Conservation (phyloP, 208 protist species). For the Wallacemonas collosoma region DNA sequence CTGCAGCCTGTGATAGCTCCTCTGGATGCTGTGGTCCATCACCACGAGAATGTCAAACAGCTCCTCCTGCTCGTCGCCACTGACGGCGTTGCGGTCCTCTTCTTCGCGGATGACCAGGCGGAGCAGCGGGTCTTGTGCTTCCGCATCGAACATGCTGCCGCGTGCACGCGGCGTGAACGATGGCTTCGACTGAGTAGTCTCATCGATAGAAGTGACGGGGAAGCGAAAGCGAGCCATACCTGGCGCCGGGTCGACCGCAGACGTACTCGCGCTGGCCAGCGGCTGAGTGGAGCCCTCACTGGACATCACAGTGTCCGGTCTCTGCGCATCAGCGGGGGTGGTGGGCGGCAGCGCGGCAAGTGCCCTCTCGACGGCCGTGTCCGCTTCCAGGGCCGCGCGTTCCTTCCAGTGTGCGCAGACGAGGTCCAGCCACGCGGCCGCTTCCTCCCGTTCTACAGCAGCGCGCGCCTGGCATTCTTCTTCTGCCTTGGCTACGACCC, state of each 20-base stretch:
- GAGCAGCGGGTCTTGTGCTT: conserved; percentile 7
- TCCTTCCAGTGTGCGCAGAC: conserved; percentile 8
- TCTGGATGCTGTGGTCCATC: neutral
- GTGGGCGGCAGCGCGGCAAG: too few relatives aligned
- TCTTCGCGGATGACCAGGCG: neutral
- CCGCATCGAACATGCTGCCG: neutral
- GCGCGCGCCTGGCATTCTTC: neutral
- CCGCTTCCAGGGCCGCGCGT: neutral
- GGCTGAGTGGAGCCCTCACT: neutral
- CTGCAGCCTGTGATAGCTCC: conserved; percentile 8
- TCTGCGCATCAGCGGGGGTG: neutral
- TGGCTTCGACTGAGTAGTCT: neutral
- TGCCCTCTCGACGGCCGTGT: too few relatives aligned
- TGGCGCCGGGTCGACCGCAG: neutral
- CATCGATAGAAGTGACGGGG: neutral
- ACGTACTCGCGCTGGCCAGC: neutral
- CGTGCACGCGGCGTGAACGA: neutral
- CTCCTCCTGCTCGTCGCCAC: conserved; percentile 13
- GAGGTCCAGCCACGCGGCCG: neutral
- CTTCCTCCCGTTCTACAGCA: conserved; percentile 1
- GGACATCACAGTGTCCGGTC: neutral
- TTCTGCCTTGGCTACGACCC: conserved; percentile 7
- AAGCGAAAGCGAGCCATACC: conserved; percentile 7
- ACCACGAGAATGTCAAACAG: conserved; percentile 1
- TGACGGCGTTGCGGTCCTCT: neutral